Evolutionary conservation across 768 basidiomycete species (phyloP).

Genomic region (Lactarius evosmus): DNA sequence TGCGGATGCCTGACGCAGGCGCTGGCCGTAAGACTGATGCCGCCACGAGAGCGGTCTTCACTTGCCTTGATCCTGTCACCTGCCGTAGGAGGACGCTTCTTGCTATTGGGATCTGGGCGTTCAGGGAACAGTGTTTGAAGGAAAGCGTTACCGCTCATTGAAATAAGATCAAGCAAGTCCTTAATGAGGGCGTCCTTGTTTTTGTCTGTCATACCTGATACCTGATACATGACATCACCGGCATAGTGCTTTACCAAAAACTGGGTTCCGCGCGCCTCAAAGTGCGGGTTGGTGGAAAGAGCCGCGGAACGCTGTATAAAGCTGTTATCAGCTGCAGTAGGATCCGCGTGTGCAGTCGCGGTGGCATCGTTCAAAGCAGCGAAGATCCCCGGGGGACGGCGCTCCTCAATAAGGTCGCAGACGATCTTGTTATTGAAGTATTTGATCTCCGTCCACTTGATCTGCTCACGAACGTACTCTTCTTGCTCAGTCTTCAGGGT

Average conservation of each 20-base stretch:
- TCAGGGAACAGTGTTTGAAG: slow-evolving; percentile 89
- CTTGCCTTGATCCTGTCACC: slow-evolving; percentile 94
- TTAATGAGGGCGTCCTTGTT: slow-evolving; percentile 98
- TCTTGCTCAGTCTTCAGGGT: slow-evolving; percentile 99
- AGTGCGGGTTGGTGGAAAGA: slow-evolving; percentile 85
- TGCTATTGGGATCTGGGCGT: slow-evolving; percentile 91
- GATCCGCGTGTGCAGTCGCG: slow-evolving; percentile 97
- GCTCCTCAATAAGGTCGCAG: slow-evolving; percentile 96
- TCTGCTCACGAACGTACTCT: slow-evolving; percentile 97
- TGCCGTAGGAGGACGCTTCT: slow-evolving; percentile 96
- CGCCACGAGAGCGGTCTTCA: slow-evolving; percentile 1
- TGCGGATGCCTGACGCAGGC: slow-evolving; percentile 65
- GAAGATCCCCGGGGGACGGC: slow-evolving; percentile 94
- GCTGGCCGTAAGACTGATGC: slow-evolving; percentile 7
- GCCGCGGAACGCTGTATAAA: slow-evolving; percentile 88
- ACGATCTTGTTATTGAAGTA: slow-evolving; percentile 99
- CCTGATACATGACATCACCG: slow-evolving; percentile 97
- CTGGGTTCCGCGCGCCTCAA: slow-evolving; percentile 90
- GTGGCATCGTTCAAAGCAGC: slow-evolving; percentile 99
- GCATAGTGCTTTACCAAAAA: slow-evolving; percentile 97
- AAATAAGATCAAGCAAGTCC: slow-evolving; percentile 88
- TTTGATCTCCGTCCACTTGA: slow-evolving; percentile 99
- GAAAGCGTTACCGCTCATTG: slow-evolving; percentile 76
- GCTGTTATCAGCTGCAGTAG: slow-evolving; percentile 91
- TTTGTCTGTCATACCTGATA: slow-evolving; percentile 98